These are phyloP conservation scores for Tolypocladium tundrense DNA, from an alignment of 2,329 filamentous ascomycete genomes.

Conservation along the genomic window DNA sequence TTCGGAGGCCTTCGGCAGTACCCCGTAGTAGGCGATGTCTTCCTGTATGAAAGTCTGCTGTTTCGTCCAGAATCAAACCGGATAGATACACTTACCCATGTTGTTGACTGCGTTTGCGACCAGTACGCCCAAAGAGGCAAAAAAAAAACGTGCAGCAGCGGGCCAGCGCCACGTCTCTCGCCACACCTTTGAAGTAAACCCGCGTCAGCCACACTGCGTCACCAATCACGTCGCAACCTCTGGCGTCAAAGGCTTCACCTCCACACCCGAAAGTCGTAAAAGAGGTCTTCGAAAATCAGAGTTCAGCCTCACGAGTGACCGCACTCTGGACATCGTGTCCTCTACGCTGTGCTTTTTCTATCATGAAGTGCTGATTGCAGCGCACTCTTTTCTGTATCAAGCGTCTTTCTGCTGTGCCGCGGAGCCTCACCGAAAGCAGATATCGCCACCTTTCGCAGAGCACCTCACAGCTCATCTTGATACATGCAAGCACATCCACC, in stretches of 20 bases:
- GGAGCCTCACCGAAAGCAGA: not conserved
- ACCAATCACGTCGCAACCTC: not conserved
- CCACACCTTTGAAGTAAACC: not conserved
- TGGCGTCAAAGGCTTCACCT: not conserved
- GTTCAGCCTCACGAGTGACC: not conserved
- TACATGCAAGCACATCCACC: not conserved
- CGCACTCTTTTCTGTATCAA: not conserved
- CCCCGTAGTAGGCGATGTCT: too few relatives aligned
- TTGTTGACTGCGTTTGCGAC: too few relatives aligned
- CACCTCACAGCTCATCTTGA: not conserved
- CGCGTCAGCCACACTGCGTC: not conserved
- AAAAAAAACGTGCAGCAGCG: not conserved
- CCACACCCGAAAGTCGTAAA: not conserved
- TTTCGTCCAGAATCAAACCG: too few relatives aligned
- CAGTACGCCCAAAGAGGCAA: too few relatives aligned
- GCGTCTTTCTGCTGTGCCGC: not conserved
- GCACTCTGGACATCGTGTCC: slow-evolving; percentile 14
- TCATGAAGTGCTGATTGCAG: not conserved
- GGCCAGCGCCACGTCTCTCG: not conserved
- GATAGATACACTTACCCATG: too few relatives aligned
- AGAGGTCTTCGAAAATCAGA: not conserved
- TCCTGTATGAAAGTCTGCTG: too few relatives aligned
- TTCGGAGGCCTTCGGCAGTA: too few relatives aligned
- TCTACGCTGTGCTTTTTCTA: not conserved
- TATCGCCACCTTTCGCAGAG: not conserved